Evolutionary conservation across 805 yeast species (phyloP).

Genomic region (Sugiyamaella boreocaroliniensis): DNA sequence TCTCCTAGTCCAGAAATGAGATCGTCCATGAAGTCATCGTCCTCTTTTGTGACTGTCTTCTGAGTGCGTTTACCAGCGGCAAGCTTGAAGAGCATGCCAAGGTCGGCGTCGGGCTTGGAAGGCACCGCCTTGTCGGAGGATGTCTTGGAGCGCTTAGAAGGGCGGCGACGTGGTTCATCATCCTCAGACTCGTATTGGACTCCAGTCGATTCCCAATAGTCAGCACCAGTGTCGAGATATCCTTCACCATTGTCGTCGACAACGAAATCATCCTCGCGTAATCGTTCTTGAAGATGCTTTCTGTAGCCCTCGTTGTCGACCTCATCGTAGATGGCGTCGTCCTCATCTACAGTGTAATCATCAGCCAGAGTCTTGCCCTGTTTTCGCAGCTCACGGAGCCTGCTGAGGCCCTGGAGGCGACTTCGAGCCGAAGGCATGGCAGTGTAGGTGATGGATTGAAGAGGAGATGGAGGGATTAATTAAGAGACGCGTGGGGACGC

Average conservation of each 20-base stretch:
- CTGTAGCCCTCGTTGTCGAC: constrained; percentile 77
- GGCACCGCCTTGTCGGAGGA: constrained; percentile 18
- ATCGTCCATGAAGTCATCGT: constrained; percentile 58
- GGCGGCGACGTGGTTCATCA: constrained; percentile 24
- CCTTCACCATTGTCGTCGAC: constrained; percentile 94
- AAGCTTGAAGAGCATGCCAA: constrained; percentile 36
- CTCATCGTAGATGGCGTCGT: constrained; percentile 70
- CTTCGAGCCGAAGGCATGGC: neutral
- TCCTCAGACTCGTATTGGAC: constrained; percentile 30
- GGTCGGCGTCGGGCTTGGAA: constrained; percentile 28
- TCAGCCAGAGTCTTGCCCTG: constrained; percentile 25
- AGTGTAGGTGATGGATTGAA: neutral
- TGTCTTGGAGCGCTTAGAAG: constrained; percentile 22
- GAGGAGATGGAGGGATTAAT: neutral
- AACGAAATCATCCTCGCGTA: constrained; percentile 85
- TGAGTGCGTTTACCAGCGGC: constrained; percentile 43
- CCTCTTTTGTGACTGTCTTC: constrained; percentile 24
- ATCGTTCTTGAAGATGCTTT: constrained; percentile 67
- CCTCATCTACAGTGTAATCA: constrained; percentile 44
- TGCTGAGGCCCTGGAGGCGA: neutral
- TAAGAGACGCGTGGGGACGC: neutral
- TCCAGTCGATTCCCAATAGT: constrained; percentile 70
- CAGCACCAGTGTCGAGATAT: constrained; percentile 87
- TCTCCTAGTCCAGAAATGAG: constrained; percentile 51
- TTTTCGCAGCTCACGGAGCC: constrained; percentile 8